Evolutionary conservation across 306 rosid species (phyloP), one percentile per base, ranked within the genome.

Genomic region (Sicyos edulis): DNA sequence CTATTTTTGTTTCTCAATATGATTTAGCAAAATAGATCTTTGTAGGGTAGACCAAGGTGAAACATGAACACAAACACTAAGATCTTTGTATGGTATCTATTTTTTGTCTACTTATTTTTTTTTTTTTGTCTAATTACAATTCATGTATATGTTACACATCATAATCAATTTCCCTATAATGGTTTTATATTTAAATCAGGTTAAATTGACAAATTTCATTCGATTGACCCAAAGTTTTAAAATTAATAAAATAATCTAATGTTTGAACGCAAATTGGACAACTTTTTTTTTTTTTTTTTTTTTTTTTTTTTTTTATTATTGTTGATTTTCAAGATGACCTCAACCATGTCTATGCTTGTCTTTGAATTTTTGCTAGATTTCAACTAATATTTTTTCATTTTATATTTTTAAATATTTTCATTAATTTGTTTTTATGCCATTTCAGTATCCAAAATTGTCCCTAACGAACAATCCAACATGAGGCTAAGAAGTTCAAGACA

Each of bases 1-100:
- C 26, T 40, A 26, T 26, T 26, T 26, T 17, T 42, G 52, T 60
- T 45, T 47, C 17, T 47, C n/a, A 37, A 59, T 14, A 26, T 24
- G 50, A 42, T 71, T 52, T 49, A 62, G 52, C 37, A 8, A 70
- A 8, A 67, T 62, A 57, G 74, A 74, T 63, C 49, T 57, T 64
- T 79, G 45, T 71, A 71, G 76, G 63, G 76, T 84, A 83, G 85
- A 84, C 50, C 77, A 68, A 78, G 74, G 75, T 78, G 85, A 86
- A 73, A 76, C 85, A 79, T 79, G 80, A 80, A 77, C 76, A 75
- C 72, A 75, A 78, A 79, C 37, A 54, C 89, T 78, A 85, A 84
- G 74, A 84, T 40, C 5, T 40, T 40, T 63, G 15, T 63, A 37
- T 63, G 14, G 40, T 63, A 4, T 8, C 37, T 61, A 14, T 14